Evolutionary conservation across 1,284 basidiomycete genomes (phyloP), one percentile per base, ranked within the genome.

Genomic region (Ustanciosporium gigantosporum): DNA sequence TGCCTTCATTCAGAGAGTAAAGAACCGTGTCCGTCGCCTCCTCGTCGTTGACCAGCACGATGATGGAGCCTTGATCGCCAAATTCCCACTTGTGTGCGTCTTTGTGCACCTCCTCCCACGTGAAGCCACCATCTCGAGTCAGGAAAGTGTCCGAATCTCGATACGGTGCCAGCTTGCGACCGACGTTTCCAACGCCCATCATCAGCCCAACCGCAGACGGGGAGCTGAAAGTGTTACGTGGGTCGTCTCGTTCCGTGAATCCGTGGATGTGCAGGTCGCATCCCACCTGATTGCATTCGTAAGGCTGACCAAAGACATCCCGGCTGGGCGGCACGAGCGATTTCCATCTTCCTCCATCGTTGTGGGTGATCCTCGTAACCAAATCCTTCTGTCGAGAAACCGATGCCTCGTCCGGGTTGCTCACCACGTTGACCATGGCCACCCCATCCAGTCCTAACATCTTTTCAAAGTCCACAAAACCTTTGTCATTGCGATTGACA

Each of bases 381-480:
- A 98, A 79, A 50, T 84, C 81, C 82, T 98, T 98, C 36, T 78
- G 80, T 5, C 87, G 85, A 3, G 86, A 85, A 4, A 95, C 74
- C 2, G 82, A 80, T 0, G 91, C 91, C 43, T 90, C 87, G 0
- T 83, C 81, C 0, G 90, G 83, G 74, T 98, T 95, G 14, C 85
- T 80, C 3, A 98, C 91, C 25, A 96, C 78, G 73, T 98, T 98
- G 68, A 93, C 85, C 35, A 99, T 80, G 6, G 92, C 92, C 60
- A 98, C 94, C 0, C 94, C 94, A 78, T 98, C 93, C 39, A 98
- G 79, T 2, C 91, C 93, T 52, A 89, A 86, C 84, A 97, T 89
- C 83, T 97, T 98, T 81, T 99, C 94, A 71, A 98, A 99, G 79
- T 99, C 95, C 36, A 93, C 94, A 69, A 85, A 97, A 14, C 95